These are phyloP conservation scores for Euphorbia celastroides DNA, from an alignment of 441 rosid genomes.

Conservation along the genomic window DNA sequence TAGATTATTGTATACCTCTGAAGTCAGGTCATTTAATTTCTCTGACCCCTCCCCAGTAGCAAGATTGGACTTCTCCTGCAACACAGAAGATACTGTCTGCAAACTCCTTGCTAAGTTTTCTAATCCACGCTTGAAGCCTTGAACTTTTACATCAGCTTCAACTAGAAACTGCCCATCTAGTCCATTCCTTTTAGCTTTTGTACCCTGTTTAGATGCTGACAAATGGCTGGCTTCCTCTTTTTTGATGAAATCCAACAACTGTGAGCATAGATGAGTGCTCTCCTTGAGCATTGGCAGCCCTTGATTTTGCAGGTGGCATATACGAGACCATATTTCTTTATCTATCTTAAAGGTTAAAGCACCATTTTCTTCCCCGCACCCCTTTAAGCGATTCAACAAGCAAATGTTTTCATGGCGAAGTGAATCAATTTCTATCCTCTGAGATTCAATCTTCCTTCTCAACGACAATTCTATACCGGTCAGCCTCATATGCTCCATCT, in stretches of 20 bases:
- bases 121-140: conserved; percentile 57
- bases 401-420: conserved; percentile 79
- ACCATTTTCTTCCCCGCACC: conserved; percentile 41
- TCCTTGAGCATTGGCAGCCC: conserved; percentile 67
- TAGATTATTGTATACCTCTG: conserved; percentile 51
- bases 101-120: conserved; percentile 76
- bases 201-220: conserved; percentile 38
- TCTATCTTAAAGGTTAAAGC: conserved; percentile 64
- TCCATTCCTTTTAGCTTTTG: conserved; percentile 32
- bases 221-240: conserved; percentile 42
- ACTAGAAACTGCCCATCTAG: conserved; percentile 64
- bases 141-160: conserved; percentile 67
- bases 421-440: conserved; percentile 59
- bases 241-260: conserved; percentile 66
- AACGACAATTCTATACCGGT: conserved; percentile 73
- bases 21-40: conserved; percentile 36
- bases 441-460: conserved; percentile 67
- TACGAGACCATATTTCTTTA: conserved; percentile 56
- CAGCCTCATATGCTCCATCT: conserved; percentile 80
- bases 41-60: conserved; percentile 23
- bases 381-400: conserved; percentile 70
- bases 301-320: conserved; percentile 69
- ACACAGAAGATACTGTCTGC: conserved; percentile 55
- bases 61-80: conserved; percentile 54
- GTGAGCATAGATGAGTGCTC: conserved; percentile 48